phyloP scores from a whole-genome alignment of 2,329 filamentous ascomycete genomes.

The Botrytis paeoniae region DNA sequence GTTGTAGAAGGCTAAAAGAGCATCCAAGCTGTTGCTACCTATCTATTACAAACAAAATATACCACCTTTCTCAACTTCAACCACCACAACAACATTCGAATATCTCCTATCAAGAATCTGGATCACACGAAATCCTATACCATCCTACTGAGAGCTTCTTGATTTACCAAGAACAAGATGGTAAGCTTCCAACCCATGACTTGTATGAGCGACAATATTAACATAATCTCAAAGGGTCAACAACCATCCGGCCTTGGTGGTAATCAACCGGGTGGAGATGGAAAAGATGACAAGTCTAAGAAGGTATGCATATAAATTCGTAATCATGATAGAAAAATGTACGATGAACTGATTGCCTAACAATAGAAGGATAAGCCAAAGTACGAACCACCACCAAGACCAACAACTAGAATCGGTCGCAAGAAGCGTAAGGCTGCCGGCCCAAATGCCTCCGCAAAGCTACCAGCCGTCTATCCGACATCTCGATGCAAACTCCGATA shows the following conservation, averaged over 20 bases:
- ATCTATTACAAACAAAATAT: conserved; percentile 28
- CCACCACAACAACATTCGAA: conserved; percentile 28
- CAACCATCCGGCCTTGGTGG: conserved; percentile 42
- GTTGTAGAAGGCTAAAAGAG: conserved; percentile 22
- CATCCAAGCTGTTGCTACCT: conserved; percentile 24
- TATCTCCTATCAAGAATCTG: conserved; percentile 11
- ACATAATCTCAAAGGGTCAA: conserved; percentile 39
- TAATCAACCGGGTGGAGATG: conserved; percentile 63
- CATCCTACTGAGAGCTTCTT: not conserved
- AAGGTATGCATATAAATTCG: conserved; percentile 59
- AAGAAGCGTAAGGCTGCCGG: conserved; percentile 98
- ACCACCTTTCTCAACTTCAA: conserved; percentile 21
- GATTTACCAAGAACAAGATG: conserved; percentile 31
- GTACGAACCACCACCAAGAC: conserved; percentile 97
- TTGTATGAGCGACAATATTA: conserved; percentile 24
- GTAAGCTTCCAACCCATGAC: conserved; percentile 29
- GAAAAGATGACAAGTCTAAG: conserved; percentile 86
- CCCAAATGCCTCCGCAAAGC: conserved; percentile 90
- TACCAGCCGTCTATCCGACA: conserved; percentile 90
- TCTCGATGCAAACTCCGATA: conserved; percentile 97
- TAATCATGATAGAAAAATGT: not conserved
- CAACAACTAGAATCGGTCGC: conserved; percentile 92
- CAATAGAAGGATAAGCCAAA: conserved; percentile 97
- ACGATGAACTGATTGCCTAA: conserved; percentile 25
- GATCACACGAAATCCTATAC: not conserved